A percentile compares a stretch with the other conserved stretches of the same genome.
Evolutionary conservation across 1,139 yeast genomes (phyloP).

Genomic region (Suhomyces terraborum): DNA sequence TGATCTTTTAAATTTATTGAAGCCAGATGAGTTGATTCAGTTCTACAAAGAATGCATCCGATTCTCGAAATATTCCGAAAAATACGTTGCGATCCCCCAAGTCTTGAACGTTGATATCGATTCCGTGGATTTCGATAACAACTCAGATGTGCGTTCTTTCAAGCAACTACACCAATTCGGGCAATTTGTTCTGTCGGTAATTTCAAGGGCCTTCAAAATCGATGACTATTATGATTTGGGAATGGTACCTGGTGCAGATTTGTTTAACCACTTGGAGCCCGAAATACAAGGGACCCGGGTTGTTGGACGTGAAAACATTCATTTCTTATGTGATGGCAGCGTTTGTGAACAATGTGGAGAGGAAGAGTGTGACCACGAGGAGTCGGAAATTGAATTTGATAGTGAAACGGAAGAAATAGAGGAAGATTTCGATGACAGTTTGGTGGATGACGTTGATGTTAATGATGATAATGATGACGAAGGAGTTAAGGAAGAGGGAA

Average conservation of each 20-base stretch:
- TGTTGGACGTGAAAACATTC: constrained; percentile 57
- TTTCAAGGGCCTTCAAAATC: constrained; percentile 79
- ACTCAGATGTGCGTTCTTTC: background rate
- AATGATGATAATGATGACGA: constrained; percentile 9
- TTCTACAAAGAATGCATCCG: constrained; percentile 54
- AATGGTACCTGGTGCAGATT: constrained; percentile 87
- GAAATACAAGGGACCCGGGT: constrained; percentile 19
- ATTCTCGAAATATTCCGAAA: constrained; percentile 43
- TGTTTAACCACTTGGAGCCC: constrained; percentile 72
- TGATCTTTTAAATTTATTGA: constrained; percentile 63
- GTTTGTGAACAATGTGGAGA: constrained; percentile 80
- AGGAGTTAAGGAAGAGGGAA: constrained; percentile 8
- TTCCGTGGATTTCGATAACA: constrained; percentile 20
- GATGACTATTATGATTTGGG: constrained; percentile 75
- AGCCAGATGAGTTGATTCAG: constrained; percentile 55
- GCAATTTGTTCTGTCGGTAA: constrained; percentile 56
- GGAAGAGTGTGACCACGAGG: constrained; percentile 53
- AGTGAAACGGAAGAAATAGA: constrained; percentile 27
- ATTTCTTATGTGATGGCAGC: constrained; percentile 69
- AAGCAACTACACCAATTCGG: constrained; percentile 47
- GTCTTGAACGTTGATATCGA: constrained; percentile 26
- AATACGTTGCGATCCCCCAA: constrained; percentile 40
- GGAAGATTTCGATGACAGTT: constrained; percentile 14
- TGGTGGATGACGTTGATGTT: constrained; percentile 21
- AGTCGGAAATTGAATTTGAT: constrained; percentile 29